A percentile compares a stretch with the other conserved stretches of the same genome.
These are phyloP conservation scores for Halophytophthora batemanensis DNA, from an alignment of 352 stramenopile species.

Conservation along the genomic window DNA sequence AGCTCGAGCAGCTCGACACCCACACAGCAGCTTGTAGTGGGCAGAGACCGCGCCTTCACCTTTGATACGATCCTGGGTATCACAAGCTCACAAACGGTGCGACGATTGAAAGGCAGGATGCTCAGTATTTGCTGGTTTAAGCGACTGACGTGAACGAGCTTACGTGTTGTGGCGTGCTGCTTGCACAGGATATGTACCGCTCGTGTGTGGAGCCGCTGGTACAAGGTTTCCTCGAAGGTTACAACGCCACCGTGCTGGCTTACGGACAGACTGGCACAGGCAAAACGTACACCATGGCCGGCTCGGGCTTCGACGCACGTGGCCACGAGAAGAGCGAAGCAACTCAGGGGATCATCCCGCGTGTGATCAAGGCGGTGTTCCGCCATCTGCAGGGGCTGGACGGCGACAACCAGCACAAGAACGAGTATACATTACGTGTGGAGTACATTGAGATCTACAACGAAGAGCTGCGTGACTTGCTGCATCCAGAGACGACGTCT, in stretches of 20 bases:
- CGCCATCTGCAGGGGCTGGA: slow-evolving; percentile 47
- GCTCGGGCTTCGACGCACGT: slow-evolving; percentile 42
- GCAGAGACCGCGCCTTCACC: slow-evolving; percentile 84
- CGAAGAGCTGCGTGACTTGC: slow-evolving; percentile 95
- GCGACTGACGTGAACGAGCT: not conserved
- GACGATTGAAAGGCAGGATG: not conserved
- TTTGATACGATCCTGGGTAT: slow-evolving; percentile 88
- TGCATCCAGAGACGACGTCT: slow-evolving; percentile 78
- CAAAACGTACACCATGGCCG: slow-evolving; percentile 96
- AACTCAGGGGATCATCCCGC: slow-evolving; percentile 82
- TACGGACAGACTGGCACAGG: slow-evolving; percentile 89
- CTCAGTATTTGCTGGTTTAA: not conserved
- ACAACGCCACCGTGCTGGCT: slow-evolving; percentile 81
- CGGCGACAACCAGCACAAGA: slow-evolving; percentile 22
- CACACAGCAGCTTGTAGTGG: slow-evolving; percentile 74
- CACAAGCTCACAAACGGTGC: slow-evolving; percentile 61
- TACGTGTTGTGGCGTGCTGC: not conserved
- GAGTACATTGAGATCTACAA: slow-evolving; percentile 99
- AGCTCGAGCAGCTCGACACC: slow-evolving; percentile 12
- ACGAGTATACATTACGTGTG: slow-evolving; percentile 88
- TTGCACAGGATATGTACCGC: slow-evolving; percentile 58
- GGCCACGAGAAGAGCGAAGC: slow-evolving; percentile 58
- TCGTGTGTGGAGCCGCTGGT: slow-evolving; percentile 67
- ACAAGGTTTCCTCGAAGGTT: slow-evolving; percentile 75
- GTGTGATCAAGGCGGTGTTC: slow-evolving; percentile 78